Evolutionary conservation across 176 grass and related monocot genomes (phyloP).

Genomic region (Stipa capillata): DNA sequence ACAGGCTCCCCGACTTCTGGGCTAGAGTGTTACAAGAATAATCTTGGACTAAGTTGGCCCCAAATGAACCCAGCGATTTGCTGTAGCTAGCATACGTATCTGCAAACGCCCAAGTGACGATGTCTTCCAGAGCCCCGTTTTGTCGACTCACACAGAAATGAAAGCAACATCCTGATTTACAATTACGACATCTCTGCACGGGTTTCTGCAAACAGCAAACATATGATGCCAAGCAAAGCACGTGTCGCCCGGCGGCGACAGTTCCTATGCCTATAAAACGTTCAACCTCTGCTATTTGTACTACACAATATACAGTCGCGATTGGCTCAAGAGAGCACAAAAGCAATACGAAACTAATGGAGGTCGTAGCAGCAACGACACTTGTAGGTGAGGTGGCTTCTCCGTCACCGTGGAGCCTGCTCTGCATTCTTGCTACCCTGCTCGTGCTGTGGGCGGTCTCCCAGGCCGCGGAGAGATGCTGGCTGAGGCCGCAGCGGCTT

Average conservation of each 20-base stretch:
- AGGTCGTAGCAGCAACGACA: neutral
- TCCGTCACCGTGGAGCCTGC: neutral
- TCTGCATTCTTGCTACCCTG: neutral
- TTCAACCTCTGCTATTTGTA: neutral
- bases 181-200: neutral
- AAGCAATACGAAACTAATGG: neutral
- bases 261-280: neutral
- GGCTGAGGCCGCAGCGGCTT: conserved; percentile 42
- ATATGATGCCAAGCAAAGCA: conserved; percentile 1
- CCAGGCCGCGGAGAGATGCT: conserved; percentile 8
- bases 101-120: neutral
- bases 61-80: too few species aligned
- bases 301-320: neutral
- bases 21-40: too few species aligned
- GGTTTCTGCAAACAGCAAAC: neutral
- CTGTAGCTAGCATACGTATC: too few species aligned
- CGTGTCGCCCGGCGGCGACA: neutral
- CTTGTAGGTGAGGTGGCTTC: neutral
- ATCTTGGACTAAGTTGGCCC: too few species aligned
- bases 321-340: neutral
- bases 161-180: neutral
- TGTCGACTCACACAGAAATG: neutral
- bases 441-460: neutral
- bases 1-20: too few species aligned
- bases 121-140: neutral